Evolutionary conservation across 495 filamentous ascomycete species (phyloP).

Genomic region (Xeromyces bisporus): DNA sequence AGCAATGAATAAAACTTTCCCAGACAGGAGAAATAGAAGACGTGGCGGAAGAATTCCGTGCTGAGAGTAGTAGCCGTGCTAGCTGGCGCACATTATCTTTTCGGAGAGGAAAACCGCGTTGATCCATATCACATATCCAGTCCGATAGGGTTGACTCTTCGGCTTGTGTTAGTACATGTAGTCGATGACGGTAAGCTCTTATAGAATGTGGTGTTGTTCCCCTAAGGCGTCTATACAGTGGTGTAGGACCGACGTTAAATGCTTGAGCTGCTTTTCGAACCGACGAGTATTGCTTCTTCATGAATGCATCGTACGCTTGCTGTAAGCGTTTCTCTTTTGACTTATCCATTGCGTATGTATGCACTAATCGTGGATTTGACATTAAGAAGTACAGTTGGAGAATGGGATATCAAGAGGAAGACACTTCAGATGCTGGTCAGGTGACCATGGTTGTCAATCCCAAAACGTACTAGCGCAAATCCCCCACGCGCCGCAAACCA

Average conservation of each 20-base stretch:
- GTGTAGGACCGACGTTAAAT: background rate
- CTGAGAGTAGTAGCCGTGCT: background rate
- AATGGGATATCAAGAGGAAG: background rate
- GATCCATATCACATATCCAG: background rate
- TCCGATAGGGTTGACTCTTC: background rate
- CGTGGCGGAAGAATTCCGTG: background rate
- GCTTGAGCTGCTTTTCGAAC: background rate
- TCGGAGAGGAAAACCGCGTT: background rate
- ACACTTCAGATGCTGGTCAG: constrained; percentile 5
- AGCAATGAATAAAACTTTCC: constrained; percentile 12
- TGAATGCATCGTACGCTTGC: background rate
- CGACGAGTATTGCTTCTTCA: background rate
- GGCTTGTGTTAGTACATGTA: background rate
- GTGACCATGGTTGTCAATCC: too few relatives aligned
- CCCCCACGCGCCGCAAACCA: constrained; percentile 30
- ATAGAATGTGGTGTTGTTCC: background rate
- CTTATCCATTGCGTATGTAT: too few relatives aligned
- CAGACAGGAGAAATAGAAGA: background rate
- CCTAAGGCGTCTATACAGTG: background rate
- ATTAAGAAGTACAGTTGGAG: too few relatives aligned
- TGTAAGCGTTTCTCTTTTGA: background rate
- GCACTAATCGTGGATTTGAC: too few relatives aligned
- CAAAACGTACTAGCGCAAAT: constrained; percentile 21
- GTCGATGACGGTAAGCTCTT: background rate
- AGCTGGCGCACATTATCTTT: background rate